A percentile compares a stretch with the other conserved stretches of the same genome.
Evolutionary conservation across 495 filamentous ascomycete species (phyloP).

Genomic region (Neurospora sp.): DNA sequence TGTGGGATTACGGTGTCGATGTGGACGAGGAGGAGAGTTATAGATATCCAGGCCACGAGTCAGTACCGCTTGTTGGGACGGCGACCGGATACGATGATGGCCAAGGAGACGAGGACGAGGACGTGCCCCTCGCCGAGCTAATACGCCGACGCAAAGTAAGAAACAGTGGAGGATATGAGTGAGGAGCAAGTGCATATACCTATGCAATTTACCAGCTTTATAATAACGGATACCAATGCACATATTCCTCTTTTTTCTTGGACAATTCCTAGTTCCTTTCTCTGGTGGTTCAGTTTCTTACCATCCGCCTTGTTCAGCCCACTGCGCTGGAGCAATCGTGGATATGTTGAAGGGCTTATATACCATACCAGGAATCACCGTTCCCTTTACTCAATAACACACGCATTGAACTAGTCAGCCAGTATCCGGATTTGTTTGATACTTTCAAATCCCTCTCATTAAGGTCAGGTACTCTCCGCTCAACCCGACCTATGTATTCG

Average conservation of each 20-base stretch:
- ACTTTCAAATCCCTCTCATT: too few relatives aligned
- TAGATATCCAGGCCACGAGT: conserved; percentile 9
- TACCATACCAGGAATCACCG: too few relatives aligned
- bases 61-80: not conserved
- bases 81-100: not conserved
- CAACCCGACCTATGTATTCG: too few relatives aligned
- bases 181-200: not conserved
- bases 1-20: conserved; percentile 87
- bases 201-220: not conserved
- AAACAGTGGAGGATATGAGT: conserved; percentile 16
- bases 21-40: conserved; percentile 70
- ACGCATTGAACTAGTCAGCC: too few relatives aligned
- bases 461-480: too few relatives aligned
- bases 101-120: conserved; percentile 44
- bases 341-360: too few relatives aligned
- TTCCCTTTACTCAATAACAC: too few relatives aligned
- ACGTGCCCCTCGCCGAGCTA: conserved; percentile 66
- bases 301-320: not conserved
- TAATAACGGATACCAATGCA: not conserved
- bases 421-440: too few relatives aligned
- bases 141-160: conserved; percentile 39
- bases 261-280: not conserved
- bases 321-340: too few relatives aligned
- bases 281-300: not conserved
- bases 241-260: not conserved